These are phyloP conservation scores for Malus hybrid DNA, from an alignment of 331 rosid species.

Conservation along the genomic window DNA sequence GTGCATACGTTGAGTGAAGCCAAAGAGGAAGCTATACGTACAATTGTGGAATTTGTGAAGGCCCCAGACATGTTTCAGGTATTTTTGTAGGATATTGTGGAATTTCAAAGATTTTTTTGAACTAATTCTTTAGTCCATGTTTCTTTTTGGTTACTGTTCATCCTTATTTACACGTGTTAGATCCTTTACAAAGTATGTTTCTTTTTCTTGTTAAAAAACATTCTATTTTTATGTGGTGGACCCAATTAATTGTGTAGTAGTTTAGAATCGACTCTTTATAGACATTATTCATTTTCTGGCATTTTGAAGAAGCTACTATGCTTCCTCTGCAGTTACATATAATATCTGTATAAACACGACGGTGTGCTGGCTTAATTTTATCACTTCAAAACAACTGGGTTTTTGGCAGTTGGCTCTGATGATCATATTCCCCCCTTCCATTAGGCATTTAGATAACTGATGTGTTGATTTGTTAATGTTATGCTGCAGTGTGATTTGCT, in stretches of 20 bases:
- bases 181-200: neutral
- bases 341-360: neutral
- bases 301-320: neutral
- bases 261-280: neutral
- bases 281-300: neutral
- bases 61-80: conserved; percentile 82
- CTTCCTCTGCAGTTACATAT: neutral
- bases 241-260: neutral
- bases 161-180: neutral
- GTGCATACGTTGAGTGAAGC: conserved; percentile 56
- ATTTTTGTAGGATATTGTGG: conserved; percentile 6
- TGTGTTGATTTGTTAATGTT: conserved; percentile 14
- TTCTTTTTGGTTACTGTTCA: neutral
- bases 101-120: neutral
- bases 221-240: neutral
- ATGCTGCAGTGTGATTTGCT: conserved; percentile 77
- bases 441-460: conserved; percentile 3
- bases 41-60: conserved; percentile 81
- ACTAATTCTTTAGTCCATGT: neutral
- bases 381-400: neutral
- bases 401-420: neutral
- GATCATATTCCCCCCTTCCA: neutral
- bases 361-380: neutral
- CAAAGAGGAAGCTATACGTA: conserved; percentile 82
- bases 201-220: neutral